Evolutionary conservation across 176 grass and related monocot species (phyloP).

Genomic region (Phyllostachys edulis): DNA sequence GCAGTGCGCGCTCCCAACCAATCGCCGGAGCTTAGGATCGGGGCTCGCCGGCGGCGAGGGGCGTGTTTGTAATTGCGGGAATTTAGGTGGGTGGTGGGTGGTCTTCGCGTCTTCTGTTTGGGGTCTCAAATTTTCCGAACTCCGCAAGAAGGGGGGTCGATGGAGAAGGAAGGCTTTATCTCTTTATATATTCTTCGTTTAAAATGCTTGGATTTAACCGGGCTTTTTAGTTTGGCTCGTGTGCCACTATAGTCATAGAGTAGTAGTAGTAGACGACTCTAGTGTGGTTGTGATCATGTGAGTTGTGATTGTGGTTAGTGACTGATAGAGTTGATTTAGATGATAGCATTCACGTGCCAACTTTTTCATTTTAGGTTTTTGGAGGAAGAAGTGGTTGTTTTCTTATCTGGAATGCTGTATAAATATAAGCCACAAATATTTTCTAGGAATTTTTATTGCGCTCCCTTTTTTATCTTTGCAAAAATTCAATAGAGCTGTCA

Average conservation of each 20-base stretch:
- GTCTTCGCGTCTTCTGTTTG: slow-evolving; percentile 27
- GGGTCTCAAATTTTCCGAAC: slow-evolving; percentile 45
- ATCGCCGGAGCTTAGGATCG: background rate
- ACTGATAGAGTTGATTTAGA: slow-evolving; percentile 37
- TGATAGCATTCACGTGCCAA: slow-evolving; percentile 33
- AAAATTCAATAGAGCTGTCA: background rate
- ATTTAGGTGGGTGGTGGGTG: slow-evolving; percentile 29
- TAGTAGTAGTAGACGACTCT: background rate
- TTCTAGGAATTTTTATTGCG: background rate
- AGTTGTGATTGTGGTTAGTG: slow-evolving; percentile 30
- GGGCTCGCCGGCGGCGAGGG: slow-evolving; percentile 33
- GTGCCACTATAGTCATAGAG: background rate
- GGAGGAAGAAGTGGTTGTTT: background rate
- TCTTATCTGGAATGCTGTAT: background rate
- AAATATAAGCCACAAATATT: slow-evolving; percentile 11
- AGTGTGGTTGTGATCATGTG: slow-evolving; percentile 33
- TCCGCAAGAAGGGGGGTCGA: background rate
- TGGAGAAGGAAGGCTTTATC: background rate
- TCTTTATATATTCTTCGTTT: slow-evolving; percentile 9
- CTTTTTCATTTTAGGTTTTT: background rate
- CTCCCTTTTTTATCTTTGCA: background rate
- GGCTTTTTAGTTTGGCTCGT: background rate
- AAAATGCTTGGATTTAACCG: slow-evolving; percentile 4
- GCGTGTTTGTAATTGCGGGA: slow-evolving; percentile 17
- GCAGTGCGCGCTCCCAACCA: background rate